Conservation (phyloP, 1,139 yeast genomes). For the Entelexis paramagnoliae region DNA sequence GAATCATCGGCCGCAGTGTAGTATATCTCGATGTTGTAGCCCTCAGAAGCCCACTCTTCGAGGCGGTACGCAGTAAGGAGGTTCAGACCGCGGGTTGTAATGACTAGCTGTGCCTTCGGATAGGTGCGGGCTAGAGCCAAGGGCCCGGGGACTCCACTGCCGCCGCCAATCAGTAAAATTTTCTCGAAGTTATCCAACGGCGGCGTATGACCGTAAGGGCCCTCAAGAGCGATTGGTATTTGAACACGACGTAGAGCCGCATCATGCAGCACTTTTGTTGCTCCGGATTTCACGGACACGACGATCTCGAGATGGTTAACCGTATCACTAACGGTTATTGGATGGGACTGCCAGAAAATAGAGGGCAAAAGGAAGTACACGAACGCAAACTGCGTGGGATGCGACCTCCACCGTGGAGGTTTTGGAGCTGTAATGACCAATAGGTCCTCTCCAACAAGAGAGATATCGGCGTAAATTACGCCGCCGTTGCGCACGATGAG, state of each 20-base stretch:
- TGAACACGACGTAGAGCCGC: not conserved
- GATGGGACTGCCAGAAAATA: conserved; percentile 46
- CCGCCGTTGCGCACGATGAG: conserved; percentile 12
- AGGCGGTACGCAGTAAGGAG: conserved; percentile 11
- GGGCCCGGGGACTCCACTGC: conserved; percentile 19
- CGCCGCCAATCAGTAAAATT: conserved; percentile 13
- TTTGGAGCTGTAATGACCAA: conserved; percentile 6
- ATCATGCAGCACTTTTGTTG: conserved; percentile 2
- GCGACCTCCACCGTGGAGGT: conserved; percentile 14
- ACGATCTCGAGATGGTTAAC: conserved; percentile 8
- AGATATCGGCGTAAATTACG: conserved; percentile 6
- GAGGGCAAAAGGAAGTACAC: conserved; percentile 38
- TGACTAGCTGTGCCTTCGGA: not conserved
- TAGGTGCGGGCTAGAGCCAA: conserved; percentile 6
- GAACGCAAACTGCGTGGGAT: conserved; percentile 48
- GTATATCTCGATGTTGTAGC: conserved; percentile 3
- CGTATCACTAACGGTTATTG: conserved; percentile 39
- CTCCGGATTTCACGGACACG: conserved; percentile 13
- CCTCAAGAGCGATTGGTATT: conserved; percentile 11
- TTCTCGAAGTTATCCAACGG: not conserved
- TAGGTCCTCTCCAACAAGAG: not conserved
- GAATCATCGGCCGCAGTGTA: conserved; percentile 3
- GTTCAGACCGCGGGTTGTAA: conserved; percentile 7
- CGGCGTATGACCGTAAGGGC: conserved; percentile 15
- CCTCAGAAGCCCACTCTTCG: not conserved